Base-by-base conservation (phyloP, 129 eudicot species). In the Flaveria ramosissima region DNA sequence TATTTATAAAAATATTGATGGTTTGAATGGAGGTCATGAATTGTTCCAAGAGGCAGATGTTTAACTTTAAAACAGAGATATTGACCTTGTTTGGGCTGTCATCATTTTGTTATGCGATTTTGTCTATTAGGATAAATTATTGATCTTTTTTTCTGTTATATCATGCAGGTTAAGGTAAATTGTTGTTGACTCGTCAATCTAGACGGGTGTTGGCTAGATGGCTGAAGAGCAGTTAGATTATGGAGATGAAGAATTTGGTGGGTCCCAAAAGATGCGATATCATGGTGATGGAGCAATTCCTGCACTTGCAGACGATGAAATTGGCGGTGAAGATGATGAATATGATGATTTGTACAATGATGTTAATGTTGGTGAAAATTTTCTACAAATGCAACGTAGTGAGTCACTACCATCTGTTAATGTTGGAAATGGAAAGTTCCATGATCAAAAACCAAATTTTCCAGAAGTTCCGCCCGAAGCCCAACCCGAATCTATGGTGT, bases 341-440 rank as follows among this genome's bases (percentile, higher is more conserved):
- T 92, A 86, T 48, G 98, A 92, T 83, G 98, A 92, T 87, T 92
- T 92, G 21, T 92, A 92, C 80, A 90, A 92, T 32, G 98, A 90
- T 85, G 98, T 92, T 52, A 92, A 92, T 80, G 92, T 92, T 77
- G 96, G 98, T 20, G 96, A 90, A 72, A 93, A 92, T 50, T 92
- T 92, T 79, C 77, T 73, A 72, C 98, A 89, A 75, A 74, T 89
- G 87, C 98, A 92, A 81, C 88, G 85, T 62, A 56, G 92, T 21
- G 88, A 89, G 73, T 71, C 87, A 14, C 64, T 75, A 61, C 88
- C 90, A 30, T 66, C 89, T 72, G 74, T 80, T 74, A 87, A 61
- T 70, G 86, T 68, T 2, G 83, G 83, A 30, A 90, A 85, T 41
- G 87, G 90, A 77, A 81, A 80, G 16, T 80, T 82, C 59, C 98